phyloP scores from a whole-genome alignment of 345 rosid species.

The Hibiscus syriacus region DNA sequence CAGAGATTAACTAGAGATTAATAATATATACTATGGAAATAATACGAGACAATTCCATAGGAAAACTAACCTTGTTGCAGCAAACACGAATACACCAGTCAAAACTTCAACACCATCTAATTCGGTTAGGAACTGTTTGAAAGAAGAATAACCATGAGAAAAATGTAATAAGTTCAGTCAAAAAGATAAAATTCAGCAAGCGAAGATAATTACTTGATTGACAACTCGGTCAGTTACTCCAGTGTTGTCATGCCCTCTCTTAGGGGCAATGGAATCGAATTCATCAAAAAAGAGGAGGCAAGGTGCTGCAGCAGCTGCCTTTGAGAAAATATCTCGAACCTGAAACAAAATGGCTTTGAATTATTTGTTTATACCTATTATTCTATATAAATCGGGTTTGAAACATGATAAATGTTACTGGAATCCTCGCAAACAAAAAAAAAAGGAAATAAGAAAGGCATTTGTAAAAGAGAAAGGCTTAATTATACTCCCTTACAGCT shows the following conservation, averaged over 20 bases:
- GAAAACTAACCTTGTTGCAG: constrained; percentile 66
- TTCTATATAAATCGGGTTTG: background rate
- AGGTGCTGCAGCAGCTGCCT: constrained; percentile 96
- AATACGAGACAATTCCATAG: background rate
- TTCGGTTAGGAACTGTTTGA: constrained; percentile 71
- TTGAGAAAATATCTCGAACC: constrained; percentile 94
- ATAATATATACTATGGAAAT: background rate
- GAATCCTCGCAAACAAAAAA: no score
- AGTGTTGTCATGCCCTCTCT: constrained; percentile 96
- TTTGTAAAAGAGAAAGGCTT: background rate
- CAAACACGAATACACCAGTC: constrained; percentile 91
- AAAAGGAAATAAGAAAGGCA: no score
- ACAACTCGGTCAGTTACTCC: constrained; percentile 98
- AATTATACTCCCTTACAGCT: constrained; percentile 54
- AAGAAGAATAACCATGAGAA: constrained; percentile 16
- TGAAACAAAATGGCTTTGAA: constrained; percentile 18
- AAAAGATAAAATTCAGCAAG: constrained; percentile 7
- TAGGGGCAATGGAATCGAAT: constrained; percentile 97
- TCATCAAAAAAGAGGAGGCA: constrained; percentile 95
- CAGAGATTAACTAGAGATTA: background rate
- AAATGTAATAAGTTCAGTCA: constrained; percentile 9
- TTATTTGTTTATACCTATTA: background rate
- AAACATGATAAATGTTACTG: background rate
- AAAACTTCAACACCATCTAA: constrained; percentile 85
- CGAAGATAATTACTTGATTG: constrained; percentile 61